Evolutionary conservation across 2,329 filamentous ascomycete genomes (phyloP).

Genomic region (Alternaria triticina): DNA sequence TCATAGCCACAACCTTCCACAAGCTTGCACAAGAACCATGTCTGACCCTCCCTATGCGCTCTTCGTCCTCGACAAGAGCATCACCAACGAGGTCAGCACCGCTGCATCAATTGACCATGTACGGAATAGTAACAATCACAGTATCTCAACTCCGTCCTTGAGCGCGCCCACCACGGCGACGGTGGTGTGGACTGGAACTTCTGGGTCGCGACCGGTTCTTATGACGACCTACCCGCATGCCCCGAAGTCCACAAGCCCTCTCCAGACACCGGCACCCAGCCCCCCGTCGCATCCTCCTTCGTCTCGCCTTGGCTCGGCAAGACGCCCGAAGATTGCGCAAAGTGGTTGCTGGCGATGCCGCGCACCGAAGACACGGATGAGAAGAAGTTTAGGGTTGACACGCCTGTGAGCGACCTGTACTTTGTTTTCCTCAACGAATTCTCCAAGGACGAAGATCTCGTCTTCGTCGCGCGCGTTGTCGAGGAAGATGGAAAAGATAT

Average conservation of each 20-base stretch:
- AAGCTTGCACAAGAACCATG: background rate
- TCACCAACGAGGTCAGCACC: constrained; percentile 7
- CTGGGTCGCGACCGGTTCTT: background rate
- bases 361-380: background rate
- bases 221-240: background rate
- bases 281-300: background rate
- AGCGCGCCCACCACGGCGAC: background rate
- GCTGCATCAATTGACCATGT: background rate
- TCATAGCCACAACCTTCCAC: background rate
- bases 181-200: background rate
- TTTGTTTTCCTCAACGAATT: constrained; percentile 12
- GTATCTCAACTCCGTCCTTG: background rate
- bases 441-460: constrained; percentile 13
- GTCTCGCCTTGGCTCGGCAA: background rate
- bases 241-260: background rate
- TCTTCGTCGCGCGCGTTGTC: constrained; percentile 6
- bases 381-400: background rate
- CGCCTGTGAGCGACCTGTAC: background rate
- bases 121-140: background rate
- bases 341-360: background rate
- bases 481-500: background rate
- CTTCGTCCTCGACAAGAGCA: constrained; percentile 12
- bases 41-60: constrained; percentile 10
- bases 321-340: background rate
- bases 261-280: no score